Conservation (phyloP, 2,329 filamentous ascomycete species). For the Sporothrix globosa region DNA sequence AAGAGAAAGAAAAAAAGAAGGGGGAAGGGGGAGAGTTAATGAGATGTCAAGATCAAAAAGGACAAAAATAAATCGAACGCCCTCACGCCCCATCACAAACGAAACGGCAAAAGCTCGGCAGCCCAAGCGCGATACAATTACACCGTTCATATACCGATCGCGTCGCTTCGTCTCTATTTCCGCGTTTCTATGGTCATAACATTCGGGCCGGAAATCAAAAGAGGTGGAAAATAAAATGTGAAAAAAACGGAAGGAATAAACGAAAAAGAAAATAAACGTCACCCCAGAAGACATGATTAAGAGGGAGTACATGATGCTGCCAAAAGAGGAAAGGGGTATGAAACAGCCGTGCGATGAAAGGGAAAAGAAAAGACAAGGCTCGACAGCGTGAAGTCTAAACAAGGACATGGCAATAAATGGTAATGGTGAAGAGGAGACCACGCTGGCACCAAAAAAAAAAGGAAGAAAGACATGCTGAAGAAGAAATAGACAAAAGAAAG, state of each 20-base stretch:
- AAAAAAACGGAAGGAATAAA: background rate
- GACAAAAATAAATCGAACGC: background rate
- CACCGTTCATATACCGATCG: slow-evolving; percentile 22
- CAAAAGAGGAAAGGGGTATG: background rate
- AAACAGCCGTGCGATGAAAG: background rate
- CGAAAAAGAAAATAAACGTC: background rate
- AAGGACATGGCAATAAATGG: slow-evolving; percentile 18
- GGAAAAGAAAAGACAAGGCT: slow-evolving; percentile 5
- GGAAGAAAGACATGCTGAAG: background rate
- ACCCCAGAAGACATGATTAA: slow-evolving; percentile 21
- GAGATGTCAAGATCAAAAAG: background rate
- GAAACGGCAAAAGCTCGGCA: background rate
- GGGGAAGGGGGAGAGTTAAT: background rate
- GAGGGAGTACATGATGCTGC: slow-evolving; percentile 11
- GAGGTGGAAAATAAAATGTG: background rate
- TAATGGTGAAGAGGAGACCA: background rate
- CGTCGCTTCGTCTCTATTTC: slow-evolving; percentile 10
- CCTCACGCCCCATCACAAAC: background rate
- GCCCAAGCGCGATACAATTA: slow-evolving; percentile 22
- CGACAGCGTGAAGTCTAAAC: slow-evolving; percentile 3
- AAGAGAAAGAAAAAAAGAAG: background rate
- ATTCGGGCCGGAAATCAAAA: slow-evolving; percentile 12
- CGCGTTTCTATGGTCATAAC: slow-evolving; percentile 31
- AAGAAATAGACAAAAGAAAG: slow-evolving; percentile 14
- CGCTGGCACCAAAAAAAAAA: background rate